Percentiles rank a stretch among this genome's conserved stretches.
Conservation (phyloP, 345 rosid species). For the sweet orange (Citrus sinensis) region DVS_A1.0 CM039162.1:16527501-16528000, state of each 20-base stretch:
- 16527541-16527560: neutral
- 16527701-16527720: no score
- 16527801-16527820: neutral
- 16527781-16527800: neutral
- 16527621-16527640: neutral
- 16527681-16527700: neutral
- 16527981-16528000: neutral
- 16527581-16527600: neutral
- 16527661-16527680: neutral
- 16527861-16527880: neutral
- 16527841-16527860: neutral
- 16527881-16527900: neutral
- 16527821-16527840: neutral
- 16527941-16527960: neutral
- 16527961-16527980: neutral
- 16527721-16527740: neutral
- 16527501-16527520: neutral
- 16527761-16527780: neutral
- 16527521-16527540: no score
- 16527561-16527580: neutral
- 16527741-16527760: no score
- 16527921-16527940: neutral
- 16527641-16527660: neutral
- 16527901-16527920: neutral
- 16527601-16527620: no score